Evolutionary conservation across 164 flowering plant genomes (phyloP).

Genomic region (Vitis rotundifolia): DNA sequence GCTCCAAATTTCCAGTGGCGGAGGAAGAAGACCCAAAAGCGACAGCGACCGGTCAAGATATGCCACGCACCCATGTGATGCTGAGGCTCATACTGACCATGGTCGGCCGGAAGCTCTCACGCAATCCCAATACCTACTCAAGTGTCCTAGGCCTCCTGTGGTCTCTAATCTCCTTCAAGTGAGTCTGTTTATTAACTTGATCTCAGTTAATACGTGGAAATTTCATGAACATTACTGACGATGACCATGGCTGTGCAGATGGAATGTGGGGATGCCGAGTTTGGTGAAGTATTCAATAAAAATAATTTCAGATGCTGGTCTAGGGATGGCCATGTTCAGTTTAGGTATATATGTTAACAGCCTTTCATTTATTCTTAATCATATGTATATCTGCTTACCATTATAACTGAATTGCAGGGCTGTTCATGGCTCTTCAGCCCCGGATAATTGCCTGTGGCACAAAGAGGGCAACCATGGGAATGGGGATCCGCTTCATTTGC

Average conservation of each 20-base stretch:
- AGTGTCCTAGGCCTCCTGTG: conserved; percentile 62
- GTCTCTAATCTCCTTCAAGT: conserved; percentile 68
- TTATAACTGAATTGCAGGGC: conserved; percentile 32
- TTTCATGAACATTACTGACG: background rate
- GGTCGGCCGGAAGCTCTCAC: conserved; percentile 58
- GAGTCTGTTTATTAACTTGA: background rate
- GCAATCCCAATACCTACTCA: conserved; percentile 70
- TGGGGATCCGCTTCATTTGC: conserved; percentile 53
- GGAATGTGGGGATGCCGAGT: conserved; percentile 62
- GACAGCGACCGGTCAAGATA: conserved; percentile 26
- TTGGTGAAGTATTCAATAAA: conserved; percentile 53
- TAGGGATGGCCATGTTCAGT: conserved; percentile 82
- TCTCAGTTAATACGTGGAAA: background rate
- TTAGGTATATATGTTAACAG: conserved; percentile 31
- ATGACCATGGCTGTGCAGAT: conserved; percentile 31
- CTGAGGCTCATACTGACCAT: conserved; percentile 43
- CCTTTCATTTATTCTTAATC: background rate
- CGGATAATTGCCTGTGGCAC: conserved; percentile 64
- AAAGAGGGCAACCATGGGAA: conserved; percentile 45
- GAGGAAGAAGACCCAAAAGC: conserved; percentile 20
- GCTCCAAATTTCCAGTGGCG: conserved; percentile 23
- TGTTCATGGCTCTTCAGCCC: conserved; percentile 79
- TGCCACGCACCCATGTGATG: conserved; percentile 51
- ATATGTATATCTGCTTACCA: too few species aligned
- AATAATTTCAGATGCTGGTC: conserved; percentile 72